Percentiles rank a stretch among this genome's conserved stretches.
Evolutionary conservation across 805 yeast genomes (phyloP).

Genomic region (Metschnikowia bowlesiae): DNA sequence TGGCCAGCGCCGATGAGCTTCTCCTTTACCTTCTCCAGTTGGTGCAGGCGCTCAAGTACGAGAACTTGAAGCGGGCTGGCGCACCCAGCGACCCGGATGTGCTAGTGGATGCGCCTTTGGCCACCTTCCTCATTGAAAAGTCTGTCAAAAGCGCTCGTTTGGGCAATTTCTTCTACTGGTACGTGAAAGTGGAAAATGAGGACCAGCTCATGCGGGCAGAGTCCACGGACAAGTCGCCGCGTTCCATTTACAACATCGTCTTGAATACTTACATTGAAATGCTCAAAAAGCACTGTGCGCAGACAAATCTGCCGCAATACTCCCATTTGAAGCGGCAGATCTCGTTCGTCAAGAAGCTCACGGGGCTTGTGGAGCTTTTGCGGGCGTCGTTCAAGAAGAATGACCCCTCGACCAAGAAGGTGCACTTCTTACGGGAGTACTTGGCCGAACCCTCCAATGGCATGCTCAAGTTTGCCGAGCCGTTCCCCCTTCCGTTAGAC

Average conservation of each 20-base stretch:
- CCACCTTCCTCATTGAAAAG: conserved; percentile 69
- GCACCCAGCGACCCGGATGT: conserved; percentile 10
- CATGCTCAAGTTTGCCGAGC: conserved; percentile 42
- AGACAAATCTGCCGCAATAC: conserved; percentile 30
- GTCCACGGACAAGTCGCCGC: not conserved
- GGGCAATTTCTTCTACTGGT: conserved; percentile 89
- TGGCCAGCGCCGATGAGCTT: conserved; percentile 76
- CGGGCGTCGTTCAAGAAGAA: conserved; percentile 50
- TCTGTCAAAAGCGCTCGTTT: conserved; percentile 61
- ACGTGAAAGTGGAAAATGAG: conserved; percentile 79
- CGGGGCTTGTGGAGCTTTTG: conserved; percentile 59
- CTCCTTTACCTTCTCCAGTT: conserved; percentile 80
- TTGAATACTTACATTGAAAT: conserved; percentile 40
- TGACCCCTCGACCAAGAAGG: conserved; percentile 74
- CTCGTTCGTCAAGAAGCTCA: conserved; percentile 60
- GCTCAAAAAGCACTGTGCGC: conserved; percentile 25
- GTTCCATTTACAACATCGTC: conserved; percentile 29
- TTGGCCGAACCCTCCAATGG: conserved; percentile 45
- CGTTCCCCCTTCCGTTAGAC: conserved; percentile 75
- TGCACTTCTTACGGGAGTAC: conserved; percentile 60
- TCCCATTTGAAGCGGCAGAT: conserved; percentile 55
- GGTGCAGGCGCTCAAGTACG: conserved; percentile 88
- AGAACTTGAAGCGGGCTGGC: conserved; percentile 29
- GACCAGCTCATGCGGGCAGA: conserved; percentile 40
- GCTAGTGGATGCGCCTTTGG: conserved; percentile 53